A percentile compares a stretch with the other conserved stretches of the same genome.
Conservation (phyloP, 805 yeast genomes). For the Torulaspora gathmanii region DNA sequence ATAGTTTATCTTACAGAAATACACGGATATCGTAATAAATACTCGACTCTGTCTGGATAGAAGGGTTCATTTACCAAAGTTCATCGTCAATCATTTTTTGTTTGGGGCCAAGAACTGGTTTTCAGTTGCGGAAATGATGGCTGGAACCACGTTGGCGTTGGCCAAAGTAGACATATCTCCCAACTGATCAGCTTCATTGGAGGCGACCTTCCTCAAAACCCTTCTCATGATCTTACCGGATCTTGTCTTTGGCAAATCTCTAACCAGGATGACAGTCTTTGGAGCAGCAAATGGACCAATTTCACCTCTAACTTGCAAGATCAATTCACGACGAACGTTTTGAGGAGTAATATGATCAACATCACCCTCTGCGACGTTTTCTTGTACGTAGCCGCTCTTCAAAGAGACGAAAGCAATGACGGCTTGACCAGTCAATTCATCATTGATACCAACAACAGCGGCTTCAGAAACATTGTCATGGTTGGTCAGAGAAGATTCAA, state of each 20-base stretch:
- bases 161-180: slow-evolving; percentile 90
- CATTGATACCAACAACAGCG: slow-evolving; percentile 95
- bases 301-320: slow-evolving; percentile 69
- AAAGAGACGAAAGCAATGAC: slow-evolving; percentile 91
- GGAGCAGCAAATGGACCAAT: slow-evolving; percentile 86
- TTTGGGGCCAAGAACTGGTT: slow-evolving; percentile 33
- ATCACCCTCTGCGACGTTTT: slow-evolving; percentile 32
- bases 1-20: not conserved
- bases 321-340: slow-evolving; percentile 53
- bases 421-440: slow-evolving; percentile 96
- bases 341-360: slow-evolving; percentile 34
- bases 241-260: slow-evolving; percentile 95
- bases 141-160: slow-evolving; percentile 78
- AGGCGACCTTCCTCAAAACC: slow-evolving; percentile 85
- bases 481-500: slow-evolving; percentile 84
- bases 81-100: slow-evolving; percentile 15
- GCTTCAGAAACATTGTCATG: slow-evolving; percentile 81
- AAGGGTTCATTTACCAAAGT: not conserved
- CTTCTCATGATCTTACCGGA: slow-evolving; percentile 99
- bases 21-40: not conserved
- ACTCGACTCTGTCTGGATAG: slow-evolving; percentile 1
- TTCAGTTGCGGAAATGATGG: slow-evolving; percentile 65
- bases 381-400: slow-evolving; percentile 43
- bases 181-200: slow-evolving; percentile 86
- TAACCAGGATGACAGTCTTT: slow-evolving; percentile 70